Percentiles rank a stretch among this genome's conserved stretches.
phyloP scores from a whole-genome alignment of 371 early-diverging fungal species.

The Sporodiniella umbellata region DNA sequence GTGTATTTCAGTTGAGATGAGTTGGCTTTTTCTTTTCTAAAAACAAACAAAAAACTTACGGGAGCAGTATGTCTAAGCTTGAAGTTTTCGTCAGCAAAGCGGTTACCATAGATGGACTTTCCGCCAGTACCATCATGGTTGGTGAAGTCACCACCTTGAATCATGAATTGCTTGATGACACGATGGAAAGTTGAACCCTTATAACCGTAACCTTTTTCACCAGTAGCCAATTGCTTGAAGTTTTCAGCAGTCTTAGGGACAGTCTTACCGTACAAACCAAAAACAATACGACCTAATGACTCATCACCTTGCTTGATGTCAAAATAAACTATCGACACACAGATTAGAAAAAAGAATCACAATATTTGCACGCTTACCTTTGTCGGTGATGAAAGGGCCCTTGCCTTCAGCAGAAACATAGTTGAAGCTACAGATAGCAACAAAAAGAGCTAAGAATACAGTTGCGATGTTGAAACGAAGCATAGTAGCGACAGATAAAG shows the following conservation, averaged over 20 bases:
- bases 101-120: slow-evolving; percentile 84
- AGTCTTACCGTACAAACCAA: slow-evolving; percentile 76
- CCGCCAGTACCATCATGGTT: slow-evolving; percentile 92
- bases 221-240: slow-evolving; percentile 85
- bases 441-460: slow-evolving; percentile 27
- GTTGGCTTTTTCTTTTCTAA: slow-evolving; percentile 49
- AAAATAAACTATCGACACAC: slow-evolving; percentile 90
- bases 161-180: slow-evolving; percentile 88
- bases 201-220: slow-evolving; percentile 79
- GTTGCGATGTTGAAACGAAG: slow-evolving; percentile 33
- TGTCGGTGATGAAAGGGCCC: slow-evolving; percentile 46
- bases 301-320: slow-evolving; percentile 86
- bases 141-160: slow-evolving; percentile 84
- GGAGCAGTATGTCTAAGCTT: slow-evolving; percentile 78
- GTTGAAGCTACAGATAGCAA: slow-evolving; percentile 33
- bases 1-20: neutral
- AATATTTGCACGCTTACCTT: slow-evolving; percentile 27
- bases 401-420: slow-evolving; percentile 40
- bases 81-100: slow-evolving; percentile 97
- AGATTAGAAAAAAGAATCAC: too few relatives aligned
- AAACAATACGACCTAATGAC: slow-evolving; percentile 79
- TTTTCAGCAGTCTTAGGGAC: slow-evolving; percentile 88
- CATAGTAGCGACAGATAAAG: slow-evolving; percentile 24
- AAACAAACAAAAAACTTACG: slow-evolving; percentile 44
- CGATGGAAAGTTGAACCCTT: slow-evolving; percentile 88